These are phyloP conservation scores for Ascosphaera apis DNA, from an alignment of 2,329 filamentous ascomycete species.

Conservation along the genomic window DNA sequence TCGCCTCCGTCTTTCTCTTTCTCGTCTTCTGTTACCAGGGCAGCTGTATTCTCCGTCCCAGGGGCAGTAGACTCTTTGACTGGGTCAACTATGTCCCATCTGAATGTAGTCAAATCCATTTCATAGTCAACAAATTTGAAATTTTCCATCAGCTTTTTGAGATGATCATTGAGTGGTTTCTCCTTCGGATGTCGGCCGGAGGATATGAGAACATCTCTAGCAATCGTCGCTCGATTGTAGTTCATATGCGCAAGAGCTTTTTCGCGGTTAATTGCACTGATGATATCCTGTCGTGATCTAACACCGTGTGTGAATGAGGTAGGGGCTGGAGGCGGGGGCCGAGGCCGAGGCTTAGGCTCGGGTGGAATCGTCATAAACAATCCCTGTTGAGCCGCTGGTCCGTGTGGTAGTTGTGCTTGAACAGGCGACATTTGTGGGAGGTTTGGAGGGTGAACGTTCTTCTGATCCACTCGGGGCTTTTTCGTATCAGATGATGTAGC, in stretches of 20 bases:
- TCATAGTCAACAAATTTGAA: conserved; percentile 21
- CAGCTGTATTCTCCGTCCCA: neutral
- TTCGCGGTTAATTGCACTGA: conserved; percentile 19
- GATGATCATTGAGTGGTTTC: conserved; percentile 34
- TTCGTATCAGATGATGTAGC: too few species aligned
- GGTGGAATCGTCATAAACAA: conserved; percentile 1
- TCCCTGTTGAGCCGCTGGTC: too few species aligned
- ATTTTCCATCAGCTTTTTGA: conserved; percentile 23
- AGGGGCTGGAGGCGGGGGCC: conserved; percentile 4
- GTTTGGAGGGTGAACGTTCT: too few species aligned
- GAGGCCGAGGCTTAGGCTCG: conserved; percentile 1
- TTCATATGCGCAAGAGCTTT: conserved; percentile 22
- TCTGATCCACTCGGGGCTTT: too few species aligned
- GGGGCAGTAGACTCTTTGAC: neutral
- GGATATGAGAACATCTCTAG: conserved; percentile 38
- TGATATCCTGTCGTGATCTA: conserved; percentile 13
- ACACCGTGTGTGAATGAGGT: neutral
- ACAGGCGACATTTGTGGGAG: too few species aligned
- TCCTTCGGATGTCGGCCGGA: conserved; percentile 38
- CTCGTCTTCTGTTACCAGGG: too few species aligned
- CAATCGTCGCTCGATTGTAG: conserved; percentile 40
- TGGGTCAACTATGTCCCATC: conserved; percentile 38
- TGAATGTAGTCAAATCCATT: conserved; percentile 33
- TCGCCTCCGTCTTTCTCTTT: too few species aligned
- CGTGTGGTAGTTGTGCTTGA: too few species aligned